Conservation (phyloP, 352 stramenopile genomes). For the Phytophthora pinifolia region DNA sequence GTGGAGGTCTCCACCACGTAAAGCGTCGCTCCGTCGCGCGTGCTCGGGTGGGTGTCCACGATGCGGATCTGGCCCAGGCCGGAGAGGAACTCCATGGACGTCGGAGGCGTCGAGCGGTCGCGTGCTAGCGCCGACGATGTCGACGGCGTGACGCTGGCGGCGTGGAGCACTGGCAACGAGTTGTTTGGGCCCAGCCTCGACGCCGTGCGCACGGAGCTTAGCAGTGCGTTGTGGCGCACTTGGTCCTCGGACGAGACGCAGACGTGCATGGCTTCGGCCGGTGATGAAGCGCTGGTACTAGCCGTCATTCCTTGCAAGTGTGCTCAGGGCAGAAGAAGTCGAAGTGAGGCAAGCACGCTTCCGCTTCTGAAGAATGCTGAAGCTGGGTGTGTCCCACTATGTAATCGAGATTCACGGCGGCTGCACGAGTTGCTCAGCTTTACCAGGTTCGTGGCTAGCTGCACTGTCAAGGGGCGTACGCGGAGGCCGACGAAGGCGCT, state of each 20-base stretch:
- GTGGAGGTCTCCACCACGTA: slow-evolving; percentile 42
- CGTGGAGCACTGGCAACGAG: slow-evolving; percentile 15
- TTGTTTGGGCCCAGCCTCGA: background rate
- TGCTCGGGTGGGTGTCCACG: slow-evolving; percentile 20
- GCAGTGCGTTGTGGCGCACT: slow-evolving; percentile 10
- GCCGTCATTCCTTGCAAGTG: slow-evolving; percentile 2
- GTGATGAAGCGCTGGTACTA: background rate
- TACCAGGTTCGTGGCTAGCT: too few relatives aligned
- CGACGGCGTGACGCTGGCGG: slow-evolving; percentile 14
- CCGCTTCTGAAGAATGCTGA: too few relatives aligned
- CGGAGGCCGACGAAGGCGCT: too few relatives aligned
- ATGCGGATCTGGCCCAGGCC: slow-evolving; percentile 42
- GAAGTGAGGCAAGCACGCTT: slow-evolving; percentile 6
- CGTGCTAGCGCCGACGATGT: slow-evolving; percentile 8
- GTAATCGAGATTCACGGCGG: too few relatives aligned
- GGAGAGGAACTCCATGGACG: slow-evolving; percentile 35
- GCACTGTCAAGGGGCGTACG: too few relatives aligned
- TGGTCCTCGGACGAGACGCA: background rate
- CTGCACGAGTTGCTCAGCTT: too few relatives aligned
- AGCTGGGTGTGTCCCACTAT: too few relatives aligned
- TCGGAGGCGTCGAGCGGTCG: slow-evolving; percentile 14
- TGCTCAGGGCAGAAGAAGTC: slow-evolving; percentile 1
- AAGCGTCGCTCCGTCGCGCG: slow-evolving; percentile 30
- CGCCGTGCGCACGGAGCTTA: slow-evolving; percentile 2
- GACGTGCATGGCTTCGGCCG: background rate